phyloP scores from a whole-genome alignment of 148 eudicot species.

The Oxyria digyna region DNA sequence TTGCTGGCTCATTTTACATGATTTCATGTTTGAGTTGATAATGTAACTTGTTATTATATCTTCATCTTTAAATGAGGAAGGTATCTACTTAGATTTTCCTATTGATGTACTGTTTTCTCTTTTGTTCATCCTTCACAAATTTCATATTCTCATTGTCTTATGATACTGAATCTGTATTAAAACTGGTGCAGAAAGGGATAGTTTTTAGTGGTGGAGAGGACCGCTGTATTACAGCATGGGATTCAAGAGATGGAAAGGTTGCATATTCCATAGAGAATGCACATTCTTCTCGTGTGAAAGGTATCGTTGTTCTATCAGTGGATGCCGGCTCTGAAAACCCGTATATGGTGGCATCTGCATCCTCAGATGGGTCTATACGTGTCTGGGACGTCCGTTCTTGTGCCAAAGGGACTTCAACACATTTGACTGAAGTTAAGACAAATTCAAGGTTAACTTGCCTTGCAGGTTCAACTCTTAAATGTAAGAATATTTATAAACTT shows the following conservation, averaged over 20 bases:
- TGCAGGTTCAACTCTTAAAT: conserved; percentile 75
- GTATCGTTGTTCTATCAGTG: conserved; percentile 61
- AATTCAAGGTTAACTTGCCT: conserved; percentile 88
- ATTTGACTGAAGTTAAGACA: conserved; percentile 63
- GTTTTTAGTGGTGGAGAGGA: conserved; percentile 89
- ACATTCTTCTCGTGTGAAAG: conserved; percentile 83
- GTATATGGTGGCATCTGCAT: conserved; percentile 68
- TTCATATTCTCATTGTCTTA: neutral
- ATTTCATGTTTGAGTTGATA: neutral
- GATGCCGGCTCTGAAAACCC: conserved; percentile 40
- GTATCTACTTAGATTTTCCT: neutral
- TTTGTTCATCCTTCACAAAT: neutral
- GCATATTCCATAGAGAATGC: conserved; percentile 74
- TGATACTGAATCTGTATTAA: neutral
- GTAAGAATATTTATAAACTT: conserved; percentile 30
- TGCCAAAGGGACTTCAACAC: conserved; percentile 40
- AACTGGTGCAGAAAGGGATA: conserved; percentile 53
- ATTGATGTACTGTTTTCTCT: neutral
- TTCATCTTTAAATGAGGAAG: neutral
- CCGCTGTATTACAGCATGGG: conserved; percentile 73
- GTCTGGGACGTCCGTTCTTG: conserved; percentile 77
- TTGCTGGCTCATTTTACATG: neutral
- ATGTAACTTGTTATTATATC: neutral
- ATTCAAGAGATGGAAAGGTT: conserved; percentile 53
- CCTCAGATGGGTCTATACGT: conserved; percentile 86